Conservation (phyloP, 2,329 filamentous ascomycete species). For the Cladosporium cucumerinum region DNA sequence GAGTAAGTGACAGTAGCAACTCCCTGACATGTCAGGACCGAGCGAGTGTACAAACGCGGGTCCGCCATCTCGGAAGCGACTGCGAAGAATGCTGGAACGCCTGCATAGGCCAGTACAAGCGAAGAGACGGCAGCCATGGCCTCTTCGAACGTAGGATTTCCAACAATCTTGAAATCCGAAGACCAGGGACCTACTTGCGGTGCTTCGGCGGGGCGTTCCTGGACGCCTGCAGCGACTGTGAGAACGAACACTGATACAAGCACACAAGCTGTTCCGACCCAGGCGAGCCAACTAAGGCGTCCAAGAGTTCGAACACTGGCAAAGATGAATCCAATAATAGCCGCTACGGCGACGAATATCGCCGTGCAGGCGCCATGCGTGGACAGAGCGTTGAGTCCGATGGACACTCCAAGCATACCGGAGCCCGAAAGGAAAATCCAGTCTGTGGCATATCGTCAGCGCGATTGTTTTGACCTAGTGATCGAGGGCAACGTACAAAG, state of each 20-base stretch:
- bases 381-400: conserved; percentile 57
- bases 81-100: conserved; percentile 58
- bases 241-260: conserved; percentile 49
- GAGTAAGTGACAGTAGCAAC: conserved; percentile 56
- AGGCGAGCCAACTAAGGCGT: conserved; percentile 54
- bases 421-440: conserved; percentile 35
- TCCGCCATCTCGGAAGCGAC: conserved; percentile 63
- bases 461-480: neutral
- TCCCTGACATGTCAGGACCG: conserved; percentile 54
- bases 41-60: conserved; percentile 57
- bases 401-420: conserved; percentile 57
- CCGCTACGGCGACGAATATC: conserved; percentile 41
- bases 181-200: conserved; percentile 57
- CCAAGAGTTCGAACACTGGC: conserved; percentile 22
- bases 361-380: conserved; percentile 57
- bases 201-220: conserved; percentile 57
- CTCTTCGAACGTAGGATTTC: conserved; percentile 54
- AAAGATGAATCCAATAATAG: conserved; percentile 19
- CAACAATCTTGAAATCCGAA: conserved; percentile 53
- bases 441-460: conserved; percentile 11
- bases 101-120: conserved; percentile 52
- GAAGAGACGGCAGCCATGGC: conserved; percentile 32
- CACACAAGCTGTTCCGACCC: conserved; percentile 56
- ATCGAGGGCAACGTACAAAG: conserved; percentile 31
- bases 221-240: conserved; percentile 49